Evolutionary conservation across 441 rosid species (phyloP), one percentile per base, ranked within the genome.

Genomic region (Pelargonium australe): DNA sequence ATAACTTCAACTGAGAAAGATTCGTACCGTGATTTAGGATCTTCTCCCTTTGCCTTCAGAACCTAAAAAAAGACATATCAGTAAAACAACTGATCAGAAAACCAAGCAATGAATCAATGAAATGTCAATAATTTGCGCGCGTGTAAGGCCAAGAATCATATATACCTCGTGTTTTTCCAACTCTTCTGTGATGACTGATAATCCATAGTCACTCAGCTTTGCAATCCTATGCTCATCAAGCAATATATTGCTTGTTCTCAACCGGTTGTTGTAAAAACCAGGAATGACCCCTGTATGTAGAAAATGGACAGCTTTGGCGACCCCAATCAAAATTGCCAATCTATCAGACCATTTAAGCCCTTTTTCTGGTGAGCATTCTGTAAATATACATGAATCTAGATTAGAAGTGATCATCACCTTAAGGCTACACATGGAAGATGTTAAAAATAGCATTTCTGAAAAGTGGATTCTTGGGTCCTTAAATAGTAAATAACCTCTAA

Each of bases 271-370:
- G 72, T 83, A 85, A 5, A 83, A 82, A 71, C 93, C 89, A 31
- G 97, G 97, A 79, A 94, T 87, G 25, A 89, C 87, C 19, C 98
- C 91, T 0, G 92, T 85, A 72, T 94, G 96, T 66, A 94, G 90
- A 82, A 91, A 94, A 81, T 89, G 96, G 65, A 94, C 95, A 44
- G 96, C 98, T 83, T 89, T 94, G 76, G 96, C 97, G 68, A 87
- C 84, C 64, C 90, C 88, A 57, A 91, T 91, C 64, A 94, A 84
- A 78, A 88, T 81, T 0, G 87, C 85, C 79, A 94, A 73, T 74
- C 98, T 83, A 62, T 88, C 88, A 58, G 97, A 79, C 98, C 98
- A 94, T 43, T 84, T 86, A 7, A 91, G 87, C 79, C 80, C 85
- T 79, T 88, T 94, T 77, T 84, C 90, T 2, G 86, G 88, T 78